Conservation (phyloP, 1,139 yeast species). For the Taphrina pruni region DNA sequence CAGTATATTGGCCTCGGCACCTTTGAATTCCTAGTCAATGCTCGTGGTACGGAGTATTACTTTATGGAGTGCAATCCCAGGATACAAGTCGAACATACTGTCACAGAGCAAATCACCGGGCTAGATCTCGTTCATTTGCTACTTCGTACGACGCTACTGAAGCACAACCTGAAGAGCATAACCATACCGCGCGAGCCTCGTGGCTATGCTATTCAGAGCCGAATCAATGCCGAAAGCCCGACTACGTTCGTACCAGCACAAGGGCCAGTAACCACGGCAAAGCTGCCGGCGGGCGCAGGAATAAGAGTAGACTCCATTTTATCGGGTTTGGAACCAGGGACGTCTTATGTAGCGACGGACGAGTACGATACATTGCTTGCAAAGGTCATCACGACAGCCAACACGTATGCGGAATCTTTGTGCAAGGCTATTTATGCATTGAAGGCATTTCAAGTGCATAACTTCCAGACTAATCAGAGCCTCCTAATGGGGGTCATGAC, state of each 20-base stretch:
- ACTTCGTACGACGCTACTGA: slow-evolving; percentile 55
- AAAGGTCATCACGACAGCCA: slow-evolving; percentile 53
- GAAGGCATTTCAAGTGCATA: slow-evolving; percentile 4
- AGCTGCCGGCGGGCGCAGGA: slow-evolving; percentile 99
- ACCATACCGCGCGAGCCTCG: slow-evolving; percentile 83
- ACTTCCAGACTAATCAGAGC: slow-evolving; percentile 24
- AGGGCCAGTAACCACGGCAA: slow-evolving; percentile 95
- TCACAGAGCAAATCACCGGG: slow-evolving; percentile 94
- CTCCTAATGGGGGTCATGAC: slow-evolving; percentile 22
- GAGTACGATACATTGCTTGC: slow-evolving; percentile 99
- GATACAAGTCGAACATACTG: slow-evolving; percentile 96
- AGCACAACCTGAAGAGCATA: slow-evolving; percentile 70
- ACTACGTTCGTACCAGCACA: slow-evolving; percentile 97
- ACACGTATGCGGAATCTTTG: slow-evolving; percentile 13
- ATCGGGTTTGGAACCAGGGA: slow-evolving; percentile 98
- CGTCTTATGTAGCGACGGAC: slow-evolving; percentile 93
- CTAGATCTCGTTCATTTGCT: slow-evolving; percentile 96
- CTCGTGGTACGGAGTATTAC: slow-evolving; percentile 81
- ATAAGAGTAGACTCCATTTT: slow-evolving; percentile 96
- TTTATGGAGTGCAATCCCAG: slow-evolving; percentile 96
- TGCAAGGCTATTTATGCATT: slow-evolving; percentile 27
- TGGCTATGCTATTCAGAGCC: slow-evolving; percentile 98
- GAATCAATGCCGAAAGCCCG: slow-evolving; percentile 99
- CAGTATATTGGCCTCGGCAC: slow-evolving; percentile 97
- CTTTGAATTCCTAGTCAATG: slow-evolving; percentile 85